Evolutionary conservation across 116 monocot species (phyloP).

Genomic region (Iris pallida): DNA sequence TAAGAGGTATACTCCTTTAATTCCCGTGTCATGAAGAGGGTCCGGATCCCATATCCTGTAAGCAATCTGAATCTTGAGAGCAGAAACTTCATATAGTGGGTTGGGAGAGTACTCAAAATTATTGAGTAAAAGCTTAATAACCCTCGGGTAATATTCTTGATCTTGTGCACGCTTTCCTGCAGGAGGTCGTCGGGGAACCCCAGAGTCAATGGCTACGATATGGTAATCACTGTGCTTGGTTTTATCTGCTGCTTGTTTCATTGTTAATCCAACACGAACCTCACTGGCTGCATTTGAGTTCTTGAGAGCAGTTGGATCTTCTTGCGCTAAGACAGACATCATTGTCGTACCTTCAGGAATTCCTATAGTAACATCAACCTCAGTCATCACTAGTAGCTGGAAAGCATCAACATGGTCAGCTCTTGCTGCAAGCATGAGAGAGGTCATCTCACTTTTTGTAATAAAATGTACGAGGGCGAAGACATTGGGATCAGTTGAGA

Average conservation of each 20-base stretch:
- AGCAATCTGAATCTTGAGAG: no score
- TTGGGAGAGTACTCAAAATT: slow-evolving; percentile 58
- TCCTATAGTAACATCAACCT: slow-evolving; percentile 32
- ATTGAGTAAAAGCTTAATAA: slow-evolving; percentile 86
- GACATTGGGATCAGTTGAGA: slow-evolving; percentile 32
- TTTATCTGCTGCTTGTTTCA: slow-evolving; percentile 13
- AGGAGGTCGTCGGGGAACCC: slow-evolving; percentile 89
- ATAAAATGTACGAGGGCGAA: slow-evolving; percentile 49
- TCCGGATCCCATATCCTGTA: no score
- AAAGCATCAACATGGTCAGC: slow-evolving; percentile 38
- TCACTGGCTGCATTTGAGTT: slow-evolving; percentile 11
- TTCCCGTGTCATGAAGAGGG: no score
- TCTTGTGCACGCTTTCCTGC: slow-evolving; percentile 81
- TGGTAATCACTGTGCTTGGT: slow-evolving; percentile 27
- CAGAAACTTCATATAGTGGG: slow-evolving; percentile 71
- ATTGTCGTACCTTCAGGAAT: slow-evolving; percentile 28
- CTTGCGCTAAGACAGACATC: slow-evolving; percentile 23
- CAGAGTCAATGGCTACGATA: slow-evolving; percentile 84
- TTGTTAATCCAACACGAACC: background rate
- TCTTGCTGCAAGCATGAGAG: slow-evolving; percentile 38
- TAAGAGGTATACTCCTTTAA: no score
- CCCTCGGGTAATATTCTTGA: slow-evolving; percentile 71
- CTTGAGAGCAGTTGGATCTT: slow-evolving; percentile 1
- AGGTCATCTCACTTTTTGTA: slow-evolving; percentile 27
- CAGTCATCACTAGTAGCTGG: slow-evolving; percentile 49